A percentile compares a stretch with the other conserved stretches of the same genome.
Conservation (phyloP, 164 flowering plant genomes). For the Vitis riparia region DNA sequence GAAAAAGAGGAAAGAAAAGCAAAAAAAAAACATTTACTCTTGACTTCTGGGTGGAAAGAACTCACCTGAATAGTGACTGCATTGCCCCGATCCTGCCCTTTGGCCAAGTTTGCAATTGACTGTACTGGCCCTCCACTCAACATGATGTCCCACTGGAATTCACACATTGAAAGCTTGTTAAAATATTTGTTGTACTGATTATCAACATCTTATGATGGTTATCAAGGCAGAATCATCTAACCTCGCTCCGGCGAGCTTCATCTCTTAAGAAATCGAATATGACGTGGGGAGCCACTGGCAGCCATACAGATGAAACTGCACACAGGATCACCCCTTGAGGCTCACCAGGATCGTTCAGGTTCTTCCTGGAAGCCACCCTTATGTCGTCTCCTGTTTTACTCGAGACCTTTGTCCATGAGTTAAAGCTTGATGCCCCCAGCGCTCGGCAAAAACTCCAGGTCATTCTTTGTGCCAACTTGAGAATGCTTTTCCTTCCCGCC, state of each 20-base stretch:
- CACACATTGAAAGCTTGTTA: too few species aligned
- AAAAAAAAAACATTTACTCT: too few species aligned
- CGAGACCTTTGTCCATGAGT: conserved; percentile 80
- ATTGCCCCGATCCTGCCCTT: conserved; percentile 95
- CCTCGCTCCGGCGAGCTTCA: conserved; percentile 78
- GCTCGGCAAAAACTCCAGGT: conserved; percentile 68
- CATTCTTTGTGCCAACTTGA: conserved; percentile 93
- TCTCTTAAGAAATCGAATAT: conserved; percentile 85
- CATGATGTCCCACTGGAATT: conserved; percentile 84
- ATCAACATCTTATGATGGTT: too few species aligned
- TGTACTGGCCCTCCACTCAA: conserved; percentile 61
- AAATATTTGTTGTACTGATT: too few species aligned
- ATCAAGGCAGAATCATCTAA: conserved; percentile 12
- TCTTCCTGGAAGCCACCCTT: conserved; percentile 78
- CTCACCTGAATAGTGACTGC: conserved; percentile 77
- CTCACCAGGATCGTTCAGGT: conserved; percentile 85
- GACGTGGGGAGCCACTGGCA: conserved; percentile 67
- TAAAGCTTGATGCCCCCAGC: conserved; percentile 82
- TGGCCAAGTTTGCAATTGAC: conserved; percentile 69
- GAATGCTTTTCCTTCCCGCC: conserved; percentile 91
- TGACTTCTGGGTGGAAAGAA: background rate
- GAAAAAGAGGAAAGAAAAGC: background rate
- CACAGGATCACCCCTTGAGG: conserved; percentile 85
- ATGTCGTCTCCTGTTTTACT: conserved; percentile 78
- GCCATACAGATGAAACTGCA: conserved; percentile 87